Percentiles rank a stretch among this genome's conserved stretches.
Conservation (phyloP, 805 yeast species). For the Candida alai region DNA sequence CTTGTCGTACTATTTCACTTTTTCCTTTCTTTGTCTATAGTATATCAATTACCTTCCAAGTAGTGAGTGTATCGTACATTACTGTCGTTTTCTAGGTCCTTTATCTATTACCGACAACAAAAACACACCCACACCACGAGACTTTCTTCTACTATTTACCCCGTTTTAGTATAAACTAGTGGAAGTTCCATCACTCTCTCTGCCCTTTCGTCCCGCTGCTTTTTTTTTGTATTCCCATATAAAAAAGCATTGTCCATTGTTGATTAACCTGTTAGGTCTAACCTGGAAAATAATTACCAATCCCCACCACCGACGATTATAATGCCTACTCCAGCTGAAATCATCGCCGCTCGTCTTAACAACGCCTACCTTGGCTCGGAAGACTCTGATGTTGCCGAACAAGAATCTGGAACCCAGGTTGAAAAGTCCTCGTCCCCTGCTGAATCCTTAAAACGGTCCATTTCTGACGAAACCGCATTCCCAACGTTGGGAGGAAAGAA, state of each 20-base stretch:
- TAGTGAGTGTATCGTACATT: no score
- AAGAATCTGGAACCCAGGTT: constrained; percentile 11
- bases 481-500: constrained; percentile 58
- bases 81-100: no score
- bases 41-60: no score
- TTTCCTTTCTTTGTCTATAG: no score
- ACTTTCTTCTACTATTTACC: neutral
- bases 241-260: constrained; percentile 12
- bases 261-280: neutral
- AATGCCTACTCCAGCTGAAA: constrained; percentile 48
- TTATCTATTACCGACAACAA: no score
- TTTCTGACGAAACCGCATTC: constrained; percentile 53
- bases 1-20: no score
- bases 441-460: constrained; percentile 22
- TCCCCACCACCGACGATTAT: constrained; percentile 2
- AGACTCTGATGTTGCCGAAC: constrained; percentile 8
- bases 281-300: constrained; percentile 1
- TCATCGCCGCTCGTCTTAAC: constrained; percentile 42
- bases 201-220: constrained; percentile 4
- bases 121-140: no score
- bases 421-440: no score
- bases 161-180: no score
- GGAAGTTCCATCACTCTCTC: no score
- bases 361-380: constrained; percentile 4
- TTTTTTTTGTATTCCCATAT: constrained; percentile 2